Evolutionary conservation across 257 asterid species (phyloP).

Genomic region (Przewalskia tangutica): DNA sequence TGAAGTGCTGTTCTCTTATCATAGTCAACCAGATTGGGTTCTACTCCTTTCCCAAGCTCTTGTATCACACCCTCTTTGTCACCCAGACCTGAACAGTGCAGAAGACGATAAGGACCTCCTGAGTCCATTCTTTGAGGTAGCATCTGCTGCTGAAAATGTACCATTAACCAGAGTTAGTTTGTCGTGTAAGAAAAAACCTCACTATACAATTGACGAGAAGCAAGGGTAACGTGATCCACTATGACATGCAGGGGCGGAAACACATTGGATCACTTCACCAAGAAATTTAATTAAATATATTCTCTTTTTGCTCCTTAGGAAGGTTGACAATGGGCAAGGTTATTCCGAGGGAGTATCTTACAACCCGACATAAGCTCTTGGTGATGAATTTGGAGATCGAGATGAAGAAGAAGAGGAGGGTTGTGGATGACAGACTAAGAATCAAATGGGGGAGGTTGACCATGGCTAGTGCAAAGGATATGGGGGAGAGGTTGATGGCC

Average conservation of each 20-base stretch:
- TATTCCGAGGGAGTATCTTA: no score
- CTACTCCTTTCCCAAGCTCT: constrained; percentile 42
- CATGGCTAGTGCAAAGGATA: no score
- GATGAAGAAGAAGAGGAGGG: no score
- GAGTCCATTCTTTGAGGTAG: constrained; percentile 25
- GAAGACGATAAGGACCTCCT: constrained; percentile 50
- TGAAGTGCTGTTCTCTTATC: constrained; percentile 65
- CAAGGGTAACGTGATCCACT: not conserved
- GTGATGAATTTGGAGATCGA: no score
- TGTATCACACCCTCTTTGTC: constrained; percentile 50
- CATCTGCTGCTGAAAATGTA: constrained; percentile 5
- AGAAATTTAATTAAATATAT: not conserved
- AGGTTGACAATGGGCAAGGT: no score
- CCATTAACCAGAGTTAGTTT: not conserved
- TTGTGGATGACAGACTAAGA: no score
- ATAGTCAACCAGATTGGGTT: constrained; percentile 43
- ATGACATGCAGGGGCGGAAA: not conserved
- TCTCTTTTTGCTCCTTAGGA: no score
- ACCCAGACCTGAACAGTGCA: constrained; percentile 53
- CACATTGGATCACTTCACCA: not conserved
- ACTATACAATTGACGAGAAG: not conserved
- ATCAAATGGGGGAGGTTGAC: no score
- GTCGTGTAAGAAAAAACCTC: not conserved
- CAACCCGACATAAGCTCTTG: no score
- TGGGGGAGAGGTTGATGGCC: no score